Base-by-base conservation (phyloP, 768 basidiomycete genomes). In the Gelatoporia subvermispora region DNA sequence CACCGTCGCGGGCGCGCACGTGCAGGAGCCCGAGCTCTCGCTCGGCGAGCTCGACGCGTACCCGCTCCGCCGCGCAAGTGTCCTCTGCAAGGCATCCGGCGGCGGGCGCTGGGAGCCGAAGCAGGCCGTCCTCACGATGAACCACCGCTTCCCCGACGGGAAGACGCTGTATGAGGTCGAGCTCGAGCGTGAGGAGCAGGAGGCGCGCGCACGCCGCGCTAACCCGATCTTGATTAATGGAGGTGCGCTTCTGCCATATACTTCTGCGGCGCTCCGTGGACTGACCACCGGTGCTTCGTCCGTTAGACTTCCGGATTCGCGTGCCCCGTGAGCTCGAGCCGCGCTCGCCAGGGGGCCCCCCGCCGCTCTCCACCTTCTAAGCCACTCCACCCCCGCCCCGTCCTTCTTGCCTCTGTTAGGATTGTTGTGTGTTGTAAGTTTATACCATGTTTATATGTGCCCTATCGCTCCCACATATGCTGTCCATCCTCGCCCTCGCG, bases 31-130 rank as follows among this genome's bases (percentile, higher is more conserved):
- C 9, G 57, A 58, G 48, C 52, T 55, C 3, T 50, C 50, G 24
- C 35, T 55, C 2, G 85, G 85, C 51, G 85, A 85, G 61, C 74
- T 90, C 23, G 81, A 82, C 43, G 76, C 83, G 1, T 90, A 90
- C 56, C 88, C 88, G 2, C 77, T 90, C 18, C 73, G 76, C 37
- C 78, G 80, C 47, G 77, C 81, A 2, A 79, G 77, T 56, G 70
- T 76, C 42, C 73, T 88, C 13, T 91, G 88, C 69, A 91, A 90
- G 57, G 84, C 82, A 1, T 78, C 79, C 17, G 88, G 88, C 40
- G 86, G 86, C 13, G 88, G 88, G 15, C 79, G 88, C 28, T 90
- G 88, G 88, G 77, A 79, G 54, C 88, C 88, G 28, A 84, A 82
- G 58, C 75, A 73, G 24, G 65, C 66, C 10, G 60, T 53, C 55